Conservation (phyloP, 345 rosid species). For the Euphorbia lathyris region DNA sequence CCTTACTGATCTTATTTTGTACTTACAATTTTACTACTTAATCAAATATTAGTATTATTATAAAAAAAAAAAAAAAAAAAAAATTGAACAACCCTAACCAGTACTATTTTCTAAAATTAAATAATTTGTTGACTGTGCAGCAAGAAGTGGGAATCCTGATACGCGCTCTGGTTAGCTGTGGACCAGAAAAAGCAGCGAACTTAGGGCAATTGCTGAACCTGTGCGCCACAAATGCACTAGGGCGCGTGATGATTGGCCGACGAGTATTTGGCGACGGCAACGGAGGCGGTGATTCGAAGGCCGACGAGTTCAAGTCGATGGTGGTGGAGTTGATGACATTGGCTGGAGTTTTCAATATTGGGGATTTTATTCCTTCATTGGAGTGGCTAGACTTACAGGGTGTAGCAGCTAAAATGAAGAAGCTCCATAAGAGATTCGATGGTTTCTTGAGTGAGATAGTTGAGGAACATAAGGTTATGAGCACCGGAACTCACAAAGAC, state of each 20-base stretch:
- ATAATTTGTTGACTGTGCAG: constrained; percentile 35
- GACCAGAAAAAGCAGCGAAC: constrained; percentile 33
- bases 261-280: constrained; percentile 59
- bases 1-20: too few species aligned
- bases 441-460: constrained; percentile 52
- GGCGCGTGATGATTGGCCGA: constrained; percentile 74
- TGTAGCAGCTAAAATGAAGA: constrained; percentile 80
- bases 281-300: constrained; percentile 51
- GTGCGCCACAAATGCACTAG: constrained; percentile 72
- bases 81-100: too few species aligned
- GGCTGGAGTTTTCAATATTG: constrained; percentile 81
- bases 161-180: constrained; percentile 39
- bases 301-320: constrained; percentile 86
- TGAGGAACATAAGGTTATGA: constrained; percentile 49
- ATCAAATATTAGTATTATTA: too few species aligned
- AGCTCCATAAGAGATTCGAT: constrained; percentile 71
- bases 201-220: constrained; percentile 61
- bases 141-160: constrained; percentile 53
- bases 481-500: constrained; percentile 31
- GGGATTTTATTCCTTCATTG: constrained; percentile 76
- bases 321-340: constrained; percentile 80
- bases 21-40: too few species aligned
- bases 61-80: too few species aligned
- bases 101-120: too few species aligned
- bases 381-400: constrained; percentile 89